A percentile compares a stretch with the other conserved stretches of the same genome.
Evolutionary conservation across 169 alveolate genomes (phyloP).

Genomic region (Plasmodium gallinaceum): DNA sequence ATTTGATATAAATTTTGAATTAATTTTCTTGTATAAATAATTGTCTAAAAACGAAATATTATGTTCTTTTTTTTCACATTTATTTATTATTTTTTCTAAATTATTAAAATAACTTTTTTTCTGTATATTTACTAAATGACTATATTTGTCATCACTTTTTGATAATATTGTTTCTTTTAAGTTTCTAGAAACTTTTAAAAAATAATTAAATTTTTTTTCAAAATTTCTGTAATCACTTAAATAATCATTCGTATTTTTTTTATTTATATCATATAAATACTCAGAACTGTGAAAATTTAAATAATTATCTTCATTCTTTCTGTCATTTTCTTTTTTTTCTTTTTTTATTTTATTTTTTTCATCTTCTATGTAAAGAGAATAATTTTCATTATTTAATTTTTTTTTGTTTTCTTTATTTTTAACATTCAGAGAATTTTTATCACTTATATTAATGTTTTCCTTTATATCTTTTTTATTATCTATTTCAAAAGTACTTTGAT

Average conservation of each 20-base stretch:
- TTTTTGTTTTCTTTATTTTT: slow-evolving; percentile 2
- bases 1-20: slow-evolving; percentile 35
- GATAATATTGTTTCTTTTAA: slow-evolving; percentile 41
- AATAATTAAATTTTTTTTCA: slow-evolving; percentile 71
- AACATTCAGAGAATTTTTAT: slow-evolving; percentile 21
- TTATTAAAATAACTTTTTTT: slow-evolving; percentile 48
- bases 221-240: slow-evolving; percentile 46
- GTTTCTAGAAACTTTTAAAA: slow-evolving; percentile 40
- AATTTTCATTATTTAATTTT: slow-evolving; percentile 16
- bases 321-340: background rate
- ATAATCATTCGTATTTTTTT: slow-evolving; percentile 45
- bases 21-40: slow-evolving; percentile 20
- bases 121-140: slow-evolving; percentile 16
- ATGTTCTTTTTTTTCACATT: slow-evolving; percentile 46
- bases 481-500: background rate
- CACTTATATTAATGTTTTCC: slow-evolving; percentile 12
- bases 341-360: background rate
- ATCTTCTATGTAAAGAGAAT: slow-evolving; percentile 8
- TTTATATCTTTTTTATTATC: background rate
- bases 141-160: slow-evolving; percentile 43
- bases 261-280: slow-evolving; percentile 6
- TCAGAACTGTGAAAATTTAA: background rate
- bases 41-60: slow-evolving; percentile 34
- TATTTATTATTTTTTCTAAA: slow-evolving; percentile 53
- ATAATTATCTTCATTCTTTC: background rate